phyloP scores from a whole-genome alignment of 768 basidiomycete species.

The Tephrocybe sp. region DNA sequence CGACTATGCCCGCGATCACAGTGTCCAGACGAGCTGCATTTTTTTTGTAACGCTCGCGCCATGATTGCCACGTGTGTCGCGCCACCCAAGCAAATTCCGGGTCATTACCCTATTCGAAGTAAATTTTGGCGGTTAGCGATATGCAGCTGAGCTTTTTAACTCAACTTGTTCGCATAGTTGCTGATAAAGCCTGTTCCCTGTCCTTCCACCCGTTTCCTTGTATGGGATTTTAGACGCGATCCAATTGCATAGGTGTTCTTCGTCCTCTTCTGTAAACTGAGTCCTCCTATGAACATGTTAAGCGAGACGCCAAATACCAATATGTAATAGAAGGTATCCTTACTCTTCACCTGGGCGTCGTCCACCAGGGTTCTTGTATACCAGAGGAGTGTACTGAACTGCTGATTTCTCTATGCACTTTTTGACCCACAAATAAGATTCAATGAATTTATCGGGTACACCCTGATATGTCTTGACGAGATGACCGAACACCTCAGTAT shows the following conservation, averaged over 20 bases:
- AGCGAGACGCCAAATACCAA: neutral
- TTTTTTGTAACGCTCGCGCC: constrained; percentile 88
- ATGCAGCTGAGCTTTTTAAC: neutral
- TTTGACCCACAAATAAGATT: constrained; percentile 82
- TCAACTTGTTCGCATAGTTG: constrained; percentile 73
- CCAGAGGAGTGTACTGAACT: constrained; percentile 67
- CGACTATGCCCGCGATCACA: constrained; percentile 64
- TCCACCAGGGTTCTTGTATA: constrained; percentile 84
- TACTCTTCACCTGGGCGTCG: constrained; percentile 80
- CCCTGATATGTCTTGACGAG: constrained; percentile 72
- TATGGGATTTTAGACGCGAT: constrained; percentile 82
- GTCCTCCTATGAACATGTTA: constrained; percentile 50
- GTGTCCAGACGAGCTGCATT: constrained; percentile 65
- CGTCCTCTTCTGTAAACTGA: constrained; percentile 76
- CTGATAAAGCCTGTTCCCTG: constrained; percentile 80
- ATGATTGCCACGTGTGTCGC: constrained; percentile 87
- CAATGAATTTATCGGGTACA: constrained; percentile 70
- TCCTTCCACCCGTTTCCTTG: constrained; percentile 78
- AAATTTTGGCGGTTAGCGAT: neutral
- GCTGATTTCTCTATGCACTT: constrained; percentile 72
- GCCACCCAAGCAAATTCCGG: constrained; percentile 78
- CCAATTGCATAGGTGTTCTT: constrained; percentile 71
- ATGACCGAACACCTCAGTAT: constrained; percentile 71
- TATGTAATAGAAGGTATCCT: constrained; percentile 21
- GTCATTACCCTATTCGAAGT: constrained; percentile 46